Percentiles rank a stretch among this genome's conserved stretches.
Conservation (phyloP, 2,329 filamentous ascomycete genomes). For the Aspergillus japonicus region DNA sequence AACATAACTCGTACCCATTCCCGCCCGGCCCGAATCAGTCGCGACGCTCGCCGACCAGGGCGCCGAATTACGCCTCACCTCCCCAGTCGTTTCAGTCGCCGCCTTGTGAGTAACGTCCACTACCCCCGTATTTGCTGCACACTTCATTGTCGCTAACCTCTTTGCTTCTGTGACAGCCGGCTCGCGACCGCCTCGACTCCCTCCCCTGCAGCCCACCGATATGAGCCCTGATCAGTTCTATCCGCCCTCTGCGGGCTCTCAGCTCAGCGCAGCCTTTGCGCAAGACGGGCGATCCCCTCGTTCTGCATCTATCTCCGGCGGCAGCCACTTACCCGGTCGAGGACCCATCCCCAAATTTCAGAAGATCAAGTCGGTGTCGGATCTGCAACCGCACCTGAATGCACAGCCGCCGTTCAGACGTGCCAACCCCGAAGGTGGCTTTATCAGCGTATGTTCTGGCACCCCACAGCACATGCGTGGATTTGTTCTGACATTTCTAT, state of each 20-base stretch:
- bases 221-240: slow-evolving; percentile 69
- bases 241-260: slow-evolving; percentile 65
- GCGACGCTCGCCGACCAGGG: slow-evolving; percentile 77
- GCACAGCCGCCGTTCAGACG: slow-evolving; percentile 84
- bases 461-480: background rate
- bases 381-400: slow-evolving; percentile 81
- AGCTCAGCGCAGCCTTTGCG: slow-evolving; percentile 67
- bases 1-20: slow-evolving; percentile 53
- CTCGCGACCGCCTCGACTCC: slow-evolving; percentile 63
- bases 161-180: slow-evolving; percentile 39
- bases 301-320: slow-evolving; percentile 47
- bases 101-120: slow-evolving; percentile 47
- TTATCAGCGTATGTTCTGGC: slow-evolving; percentile 76
- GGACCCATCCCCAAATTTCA: slow-evolving; percentile 84
- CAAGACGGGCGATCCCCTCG: slow-evolving; percentile 53
- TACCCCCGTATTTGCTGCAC: background rate
- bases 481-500: slow-evolving; percentile 18
- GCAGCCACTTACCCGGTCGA: slow-evolving; percentile 50
- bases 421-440: slow-evolving; percentile 94
- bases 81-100: slow-evolving; percentile 60
- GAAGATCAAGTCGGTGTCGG: slow-evolving; percentile 68
- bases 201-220: slow-evolving; percentile 69
- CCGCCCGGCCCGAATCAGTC: slow-evolving; percentile 52
- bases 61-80: slow-evolving; percentile 57
- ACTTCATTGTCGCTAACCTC: slow-evolving; percentile 16